Conservation (phyloP, 2,329 filamentous ascomycete genomes). For the Fusarium sp. region DNA sequence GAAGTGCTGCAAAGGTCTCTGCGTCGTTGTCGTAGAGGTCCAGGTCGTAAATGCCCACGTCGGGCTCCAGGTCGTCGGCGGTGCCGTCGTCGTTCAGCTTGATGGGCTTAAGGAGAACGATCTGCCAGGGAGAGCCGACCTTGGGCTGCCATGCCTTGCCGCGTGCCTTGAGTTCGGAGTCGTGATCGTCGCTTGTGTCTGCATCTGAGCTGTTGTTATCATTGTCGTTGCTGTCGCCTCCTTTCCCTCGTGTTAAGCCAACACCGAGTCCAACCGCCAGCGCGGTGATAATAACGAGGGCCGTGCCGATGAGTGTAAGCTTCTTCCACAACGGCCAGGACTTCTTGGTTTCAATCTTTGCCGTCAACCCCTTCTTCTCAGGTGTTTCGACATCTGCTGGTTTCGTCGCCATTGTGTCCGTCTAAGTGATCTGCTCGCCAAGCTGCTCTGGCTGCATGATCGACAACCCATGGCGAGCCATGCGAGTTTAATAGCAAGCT, state of each 20-base stretch:
- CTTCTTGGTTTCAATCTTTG: slow-evolving; percentile 10
- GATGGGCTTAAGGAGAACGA: slow-evolving; percentile 62
- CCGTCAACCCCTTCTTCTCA: slow-evolving; percentile 6
- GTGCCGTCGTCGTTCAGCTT: slow-evolving; percentile 54
- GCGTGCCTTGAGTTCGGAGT: slow-evolving; percentile 33
- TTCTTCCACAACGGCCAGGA: slow-evolving; percentile 47
- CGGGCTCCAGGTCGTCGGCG: slow-evolving; percentile 45
- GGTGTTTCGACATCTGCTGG: slow-evolving; percentile 3
- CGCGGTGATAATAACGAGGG: slow-evolving; percentile 49
- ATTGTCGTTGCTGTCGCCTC: slow-evolving; percentile 14
- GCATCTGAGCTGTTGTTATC: slow-evolving; percentile 38
- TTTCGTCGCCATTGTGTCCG: slow-evolving; percentile 11
- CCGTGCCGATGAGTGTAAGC: slow-evolving; percentile 39
- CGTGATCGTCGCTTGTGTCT: slow-evolving; percentile 35
- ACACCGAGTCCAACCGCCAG: slow-evolving; percentile 67
- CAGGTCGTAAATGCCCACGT: slow-evolving; percentile 62
- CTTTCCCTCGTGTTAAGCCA: slow-evolving; percentile 56
- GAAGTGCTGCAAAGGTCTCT: slow-evolving; percentile 62
- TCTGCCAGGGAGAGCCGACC: slow-evolving; percentile 69
- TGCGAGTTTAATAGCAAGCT: slow-evolving; percentile 8
- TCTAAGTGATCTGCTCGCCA: not conserved
- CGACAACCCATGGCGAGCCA: not conserved
- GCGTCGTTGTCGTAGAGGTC: slow-evolving; percentile 65
- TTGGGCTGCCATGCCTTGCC: slow-evolving; percentile 61
- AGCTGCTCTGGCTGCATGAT: not conserved